Conservation (phyloP, 257 asterid genomes). For the Ballota nigra region DNA sequence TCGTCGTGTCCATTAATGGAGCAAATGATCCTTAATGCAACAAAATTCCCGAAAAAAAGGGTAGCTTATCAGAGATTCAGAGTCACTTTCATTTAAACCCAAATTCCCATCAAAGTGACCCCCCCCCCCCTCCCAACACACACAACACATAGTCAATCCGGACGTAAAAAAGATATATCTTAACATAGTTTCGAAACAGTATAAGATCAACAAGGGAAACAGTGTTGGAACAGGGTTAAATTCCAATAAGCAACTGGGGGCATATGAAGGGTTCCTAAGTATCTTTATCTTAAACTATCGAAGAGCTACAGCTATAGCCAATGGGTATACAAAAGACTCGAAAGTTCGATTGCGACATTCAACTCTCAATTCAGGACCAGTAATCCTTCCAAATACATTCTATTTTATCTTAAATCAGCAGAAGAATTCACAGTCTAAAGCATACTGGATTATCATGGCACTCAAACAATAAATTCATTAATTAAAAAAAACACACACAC, state of each 20-base stretch:
- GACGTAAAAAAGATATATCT: background rate
- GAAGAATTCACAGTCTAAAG: background rate
- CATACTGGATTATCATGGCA: background rate
- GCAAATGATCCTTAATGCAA: background rate
- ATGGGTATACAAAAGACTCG: background rate
- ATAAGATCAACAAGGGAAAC: background rate
- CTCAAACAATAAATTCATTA: background rate
- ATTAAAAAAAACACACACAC: background rate
- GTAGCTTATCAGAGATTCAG: too few relatives aligned
- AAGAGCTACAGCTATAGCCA: background rate
- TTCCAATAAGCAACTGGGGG: too few relatives aligned
- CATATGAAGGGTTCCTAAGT: background rate
- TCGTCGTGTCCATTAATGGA: constrained; percentile 30
- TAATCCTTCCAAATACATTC: background rate
- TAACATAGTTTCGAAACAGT: background rate
- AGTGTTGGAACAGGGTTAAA: too few relatives aligned
- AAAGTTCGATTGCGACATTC: background rate
- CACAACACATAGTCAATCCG: background rate
- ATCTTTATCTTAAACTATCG: background rate
- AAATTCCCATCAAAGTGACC: background rate
- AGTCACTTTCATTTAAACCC: too few relatives aligned
- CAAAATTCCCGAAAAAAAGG: background rate
- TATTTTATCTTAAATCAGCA: background rate
- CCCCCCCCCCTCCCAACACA: too few relatives aligned
- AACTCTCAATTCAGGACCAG: background rate